Base-by-base conservation (phyloP, 2,329 filamentous ascomycete genomes). In the Rutstroemia sp. region DNA sequence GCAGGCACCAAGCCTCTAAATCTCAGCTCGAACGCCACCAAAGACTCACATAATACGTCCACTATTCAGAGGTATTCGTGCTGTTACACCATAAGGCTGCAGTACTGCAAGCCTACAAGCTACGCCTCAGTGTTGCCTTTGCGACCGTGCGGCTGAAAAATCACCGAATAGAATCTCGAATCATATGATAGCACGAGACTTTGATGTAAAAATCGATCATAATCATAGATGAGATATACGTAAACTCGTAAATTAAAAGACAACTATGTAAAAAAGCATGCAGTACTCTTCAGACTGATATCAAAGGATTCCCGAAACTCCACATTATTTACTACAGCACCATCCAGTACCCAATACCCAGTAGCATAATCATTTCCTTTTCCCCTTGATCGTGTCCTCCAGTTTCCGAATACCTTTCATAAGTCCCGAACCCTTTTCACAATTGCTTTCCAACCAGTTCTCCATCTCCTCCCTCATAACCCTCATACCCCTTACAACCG, bases 401-500 rank as follows among this genome's bases (percentile, higher is more conserved):
- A 87, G 72, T 68, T 83, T 87, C 58, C 78, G 78, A 63, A 95
- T 77, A 38, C 85, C 73, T 23, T 77, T 82, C 71, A 89, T 87
- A 67, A 96, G 76, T 48, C 89, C 72, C 67, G 88, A 73, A 0
- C 92, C 92, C 67, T 84, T 87, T 75, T 96, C 92, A 62, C 87
- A 88, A 70, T 95, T 94, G 9, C 70, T 78, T 72, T 87, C 85
- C 55, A 97, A 73, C 87, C 89, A 95, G 2, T 56, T 67, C 75
- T 96, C 92, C 91, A 97, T 96, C 67, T 77, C 78, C 73, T 88
- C 83, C 60, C 92, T 78, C 12, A 88, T 76, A 27, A 68, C 70
- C 64, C 77, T 80, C 83, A 96, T 83, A 1, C 86, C 82, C 67
- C 76, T 83, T 57, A 88, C 70, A 4, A 92, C 80, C 0, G 92